These are phyloP conservation scores for Aureobasidium lini DNA, from an alignment of 2,329 filamentous ascomycete species.

Conservation along the genomic window DNA sequence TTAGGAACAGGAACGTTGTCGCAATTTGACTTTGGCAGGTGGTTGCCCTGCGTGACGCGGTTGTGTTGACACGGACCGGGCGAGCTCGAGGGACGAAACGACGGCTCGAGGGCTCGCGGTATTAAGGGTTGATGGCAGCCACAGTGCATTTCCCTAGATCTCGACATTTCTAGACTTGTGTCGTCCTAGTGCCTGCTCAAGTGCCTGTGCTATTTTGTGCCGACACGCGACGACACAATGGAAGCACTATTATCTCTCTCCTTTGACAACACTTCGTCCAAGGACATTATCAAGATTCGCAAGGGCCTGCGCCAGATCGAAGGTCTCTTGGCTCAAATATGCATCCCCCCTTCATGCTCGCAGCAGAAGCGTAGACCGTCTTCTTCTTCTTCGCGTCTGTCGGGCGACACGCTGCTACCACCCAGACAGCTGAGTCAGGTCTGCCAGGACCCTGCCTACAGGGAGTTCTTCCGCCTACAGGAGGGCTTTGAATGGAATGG, in stretches of 20 bases:
- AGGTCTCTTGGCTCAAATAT: conserved; percentile 88
- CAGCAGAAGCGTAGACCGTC: conserved; percentile 31
- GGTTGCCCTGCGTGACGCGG: background rate
- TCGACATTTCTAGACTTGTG: background rate
- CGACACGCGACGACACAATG: conserved; percentile 48
- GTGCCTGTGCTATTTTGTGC: conserved; percentile 5
- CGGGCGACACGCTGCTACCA: conserved; percentile 16
- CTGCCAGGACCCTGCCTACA: conserved; percentile 76
- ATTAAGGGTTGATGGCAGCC: background rate
- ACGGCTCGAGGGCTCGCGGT: background rate
- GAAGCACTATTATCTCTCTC: conserved; percentile 85
- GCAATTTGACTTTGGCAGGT: background rate
- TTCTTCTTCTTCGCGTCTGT: conserved; percentile 22
- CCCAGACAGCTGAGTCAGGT: conserved; percentile 62
- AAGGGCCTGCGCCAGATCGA: conserved; percentile 94
- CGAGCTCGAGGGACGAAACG: background rate
- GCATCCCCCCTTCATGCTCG: conserved; percentile 51
- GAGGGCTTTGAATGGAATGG: conserved; percentile 97
- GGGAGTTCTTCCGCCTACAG: conserved; percentile 93
- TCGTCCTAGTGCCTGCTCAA: background rate
- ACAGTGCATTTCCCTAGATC: background rate
- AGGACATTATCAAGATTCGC: conserved; percentile 79
- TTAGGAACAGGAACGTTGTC: background rate
- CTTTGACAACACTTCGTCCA: conserved; percentile 93
- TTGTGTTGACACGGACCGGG: background rate